Percentiles rank a stretch among this genome's conserved stretches.
Conservation (phyloP, 2,329 filamentous ascomycete genomes). For the Calonectria fujianensis region DNA sequence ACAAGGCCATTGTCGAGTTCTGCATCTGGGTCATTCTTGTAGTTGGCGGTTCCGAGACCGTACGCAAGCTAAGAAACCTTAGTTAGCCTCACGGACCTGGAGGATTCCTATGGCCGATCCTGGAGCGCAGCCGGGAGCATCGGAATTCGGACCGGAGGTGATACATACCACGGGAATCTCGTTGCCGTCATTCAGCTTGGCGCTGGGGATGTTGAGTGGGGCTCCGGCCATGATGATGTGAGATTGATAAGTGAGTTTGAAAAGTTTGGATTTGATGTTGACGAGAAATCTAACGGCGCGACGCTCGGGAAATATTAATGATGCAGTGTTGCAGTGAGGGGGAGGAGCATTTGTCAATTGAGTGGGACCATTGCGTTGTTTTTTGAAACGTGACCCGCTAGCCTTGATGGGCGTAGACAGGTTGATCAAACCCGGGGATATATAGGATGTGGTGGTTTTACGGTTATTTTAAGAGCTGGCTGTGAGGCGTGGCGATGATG, state of each 20-base stretch:
- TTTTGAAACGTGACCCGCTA: conserved; percentile 23
- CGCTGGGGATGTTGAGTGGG: conserved; percentile 66
- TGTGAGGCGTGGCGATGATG: not conserved
- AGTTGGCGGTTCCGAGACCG: conserved; percentile 81
- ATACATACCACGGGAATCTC: conserved; percentile 79
- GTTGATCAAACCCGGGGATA: not conserved
- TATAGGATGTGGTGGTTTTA: not conserved
- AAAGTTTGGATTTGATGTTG: not conserved
- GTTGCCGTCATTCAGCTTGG: conserved; percentile 85
- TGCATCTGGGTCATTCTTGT: conserved; percentile 69
- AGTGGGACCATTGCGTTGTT: conserved; percentile 26
- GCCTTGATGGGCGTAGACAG: conserved; percentile 4
- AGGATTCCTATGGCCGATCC: not conserved
- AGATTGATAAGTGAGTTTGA: not conserved
- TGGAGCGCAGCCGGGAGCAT: not conserved
- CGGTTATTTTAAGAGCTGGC: not conserved
- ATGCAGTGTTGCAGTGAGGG: not conserved
- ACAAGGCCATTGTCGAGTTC: conserved; percentile 74
- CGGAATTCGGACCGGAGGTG: not conserved
- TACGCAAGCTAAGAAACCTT: conserved; percentile 75
- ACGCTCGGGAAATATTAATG: not conserved
- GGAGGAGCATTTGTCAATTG: conserved; percentile 5
- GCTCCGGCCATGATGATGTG: conserved; percentile 42
- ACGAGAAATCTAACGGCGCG: not conserved
- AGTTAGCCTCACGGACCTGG: conserved; percentile 9